Conservation (phyloP, 2,329 filamentous ascomycete species). For the Pseudocercospora crystallina region DNA sequence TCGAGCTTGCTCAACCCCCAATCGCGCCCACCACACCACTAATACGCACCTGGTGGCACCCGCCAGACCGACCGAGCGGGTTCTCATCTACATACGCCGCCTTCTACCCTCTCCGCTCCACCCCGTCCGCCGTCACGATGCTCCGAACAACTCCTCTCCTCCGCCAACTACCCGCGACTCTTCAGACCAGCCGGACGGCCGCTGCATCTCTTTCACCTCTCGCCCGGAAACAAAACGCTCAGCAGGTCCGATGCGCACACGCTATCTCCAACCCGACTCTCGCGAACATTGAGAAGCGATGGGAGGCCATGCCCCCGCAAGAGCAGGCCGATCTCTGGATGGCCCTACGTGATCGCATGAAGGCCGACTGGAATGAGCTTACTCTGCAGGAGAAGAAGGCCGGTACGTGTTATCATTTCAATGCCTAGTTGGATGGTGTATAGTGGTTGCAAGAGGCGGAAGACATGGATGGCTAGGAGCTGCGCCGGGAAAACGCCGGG, state of each 20-base stretch:
- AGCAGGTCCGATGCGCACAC: constrained; percentile 67
- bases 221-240: constrained; percentile 18
- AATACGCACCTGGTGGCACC: constrained; percentile 2
- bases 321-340: constrained; percentile 99
- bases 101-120: constrained; percentile 12
- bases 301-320: constrained; percentile 96
- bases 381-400: constrained; percentile 98
- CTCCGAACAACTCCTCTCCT: constrained; percentile 25
- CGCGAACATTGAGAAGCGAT: constrained; percentile 98
- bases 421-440: background rate
- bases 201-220: constrained; percentile 23
- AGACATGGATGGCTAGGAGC: background rate
- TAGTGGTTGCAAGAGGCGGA: background rate
- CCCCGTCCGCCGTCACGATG: constrained; percentile 19
- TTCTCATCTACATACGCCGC: constrained; percentile 4
- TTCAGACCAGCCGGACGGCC: constrained; percentile 20
- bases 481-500: constrained; percentile 10
- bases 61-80: constrained; percentile 1
- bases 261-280: constrained; percentile 97
- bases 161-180: constrained; percentile 23
- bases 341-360: constrained; percentile 97
- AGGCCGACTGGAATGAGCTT: constrained; percentile 93
- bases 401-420: constrained; percentile 47
- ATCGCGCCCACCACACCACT: constrained; percentile 2
- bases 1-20: background rate